Base-by-base conservation (phyloP, 495 filamentous ascomycete species). In the Penicillium goetzii region DNA sequence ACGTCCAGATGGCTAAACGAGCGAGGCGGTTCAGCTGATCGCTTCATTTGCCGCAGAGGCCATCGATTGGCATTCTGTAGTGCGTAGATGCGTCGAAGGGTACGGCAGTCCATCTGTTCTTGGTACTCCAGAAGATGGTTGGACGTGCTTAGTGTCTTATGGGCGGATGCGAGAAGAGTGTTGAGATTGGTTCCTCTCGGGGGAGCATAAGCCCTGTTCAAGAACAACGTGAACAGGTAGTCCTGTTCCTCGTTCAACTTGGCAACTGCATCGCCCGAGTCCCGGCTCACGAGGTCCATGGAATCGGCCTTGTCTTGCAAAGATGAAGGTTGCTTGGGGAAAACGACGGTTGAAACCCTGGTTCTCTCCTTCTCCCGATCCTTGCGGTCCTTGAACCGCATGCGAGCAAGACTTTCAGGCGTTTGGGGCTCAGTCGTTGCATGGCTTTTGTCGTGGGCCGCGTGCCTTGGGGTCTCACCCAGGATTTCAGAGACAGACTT, bases 31-130 rank as follows among this genome's bases (percentile, higher is more conserved):
- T 99, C 95, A 3, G 84, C 79, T 32, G 86, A 87, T 53, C 90
- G 88, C 65, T 92, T 87, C 52, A 92, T 84, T 70, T 98, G 96
- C 56, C 93, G 85, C 62, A 99, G 79, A 2, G 93, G 94, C 93
- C 95, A 97, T 62, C 90, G 86, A 65, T 94, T 92, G 17, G 90
- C 86, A 68, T 90, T 89, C 67, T 98, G 95, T 43, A 98, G 81
- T 51, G 92, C 87, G 66, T 97, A 95, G 17, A 98, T 92, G 6
- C 91, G 83, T 23, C 89, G 88, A 14, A 97, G 71, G 12, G 96
- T 89, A 56, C 89, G 89, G 65, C 89, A 90, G 59, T 95, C 90
- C 77, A 93, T 92, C 52, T 88, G 84, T 67, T 98, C 95, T 47
- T 90, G 84, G 49, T 93, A 86, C 21, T 89, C 88, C 3, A 92